Base-by-base conservation (phyloP, 805 yeast species). In the Helenozyma rhizophorensis region DNA sequence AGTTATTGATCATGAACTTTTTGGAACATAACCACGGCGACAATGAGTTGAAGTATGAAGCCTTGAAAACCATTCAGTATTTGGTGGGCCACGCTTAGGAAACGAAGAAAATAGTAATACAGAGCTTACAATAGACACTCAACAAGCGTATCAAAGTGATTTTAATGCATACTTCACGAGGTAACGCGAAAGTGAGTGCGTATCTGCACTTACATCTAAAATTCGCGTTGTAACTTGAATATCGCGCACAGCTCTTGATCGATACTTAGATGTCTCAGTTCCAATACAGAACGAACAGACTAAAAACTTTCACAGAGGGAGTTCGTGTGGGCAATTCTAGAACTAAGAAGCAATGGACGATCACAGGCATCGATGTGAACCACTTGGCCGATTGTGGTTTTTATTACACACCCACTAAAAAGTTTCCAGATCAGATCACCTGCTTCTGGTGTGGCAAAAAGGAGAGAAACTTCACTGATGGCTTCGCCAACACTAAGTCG, bases 61-160 rank as follows among this genome's bases (percentile, higher is more conserved):
- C 97, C 2, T 74, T 93, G 53, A 86, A 85, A 58, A 88, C 97
- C 4, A 86, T 96, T n/a, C 98, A 93, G 66, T 75, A 81, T 36
- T 76, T 93, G 50, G 94, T 93, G 33, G 87, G 96, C 3, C 87
- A 86, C 52, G 42, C 50, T 14, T 45, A 30, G 32, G n/a, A 14
- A 5, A 8, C 7, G 19, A 17, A 5, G 5, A 17, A 8, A 17
- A 9, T 10, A 10, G 23, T 21, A n/a, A 9, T 21, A 9, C 23
- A 9, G 5, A 4, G 10, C n/a, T 10, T n/a, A 9, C 10, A 6
- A 9, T 6, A 21, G 23, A 21, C 23, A n/a, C n/a, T n/a, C n/a
- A n/a, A n/a, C n/a, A n/a, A n/a, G n/a, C n/a, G n/a, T n/a, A n/a
- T n/a, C n/a, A n/a, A n/a, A n/a, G n/a, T n/a, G n/a, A n/a, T n/a